Conservation (phyloP, 176 grass and related monocot species). For the Cocos nucifera region DNA sequence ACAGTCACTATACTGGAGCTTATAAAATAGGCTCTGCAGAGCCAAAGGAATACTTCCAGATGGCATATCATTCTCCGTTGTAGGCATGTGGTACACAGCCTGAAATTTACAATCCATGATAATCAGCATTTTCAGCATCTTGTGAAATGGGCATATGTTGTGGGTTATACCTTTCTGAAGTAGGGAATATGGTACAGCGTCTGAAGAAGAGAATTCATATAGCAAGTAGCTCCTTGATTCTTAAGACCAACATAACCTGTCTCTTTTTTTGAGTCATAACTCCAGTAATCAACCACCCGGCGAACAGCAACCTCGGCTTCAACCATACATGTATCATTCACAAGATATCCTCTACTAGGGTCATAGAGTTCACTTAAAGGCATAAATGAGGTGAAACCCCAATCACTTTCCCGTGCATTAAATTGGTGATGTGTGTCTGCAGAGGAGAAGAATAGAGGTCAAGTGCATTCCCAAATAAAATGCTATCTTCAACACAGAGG, state of each 20-base stretch:
- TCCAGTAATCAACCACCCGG: slow-evolving; percentile 12
- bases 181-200: slow-evolving; percentile 16
- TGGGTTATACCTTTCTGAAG: slow-evolving; percentile 14
- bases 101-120: background rate
- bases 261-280: slow-evolving; percentile 17
- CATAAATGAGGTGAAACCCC: slow-evolving; percentile 20
- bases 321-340: slow-evolving; percentile 15
- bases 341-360: slow-evolving; percentile 9
- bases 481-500: too few relatives aligned
- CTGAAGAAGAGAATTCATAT: slow-evolving; percentile 20
- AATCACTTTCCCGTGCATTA: slow-evolving; percentile 16
- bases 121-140: background rate
- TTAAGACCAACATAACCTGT: slow-evolving; percentile 19
- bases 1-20: slow-evolving; percentile 15
- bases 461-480: too few relatives aligned
- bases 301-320: slow-evolving; percentile 12
- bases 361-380: slow-evolving; percentile 21
- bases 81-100: slow-evolving; percentile 21
- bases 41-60: slow-evolving; percentile 20
- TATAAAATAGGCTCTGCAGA: slow-evolving; percentile 17
- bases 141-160: background rate
- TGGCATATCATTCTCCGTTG: slow-evolving; percentile 19
- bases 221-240: slow-evolving; percentile 21
- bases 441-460: background rate
- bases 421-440: slow-evolving; percentile 16